These are phyloP conservation scores for Salix brachista DNA, from an alignment of 345 rosid species.

Conservation along the genomic window DNA sequence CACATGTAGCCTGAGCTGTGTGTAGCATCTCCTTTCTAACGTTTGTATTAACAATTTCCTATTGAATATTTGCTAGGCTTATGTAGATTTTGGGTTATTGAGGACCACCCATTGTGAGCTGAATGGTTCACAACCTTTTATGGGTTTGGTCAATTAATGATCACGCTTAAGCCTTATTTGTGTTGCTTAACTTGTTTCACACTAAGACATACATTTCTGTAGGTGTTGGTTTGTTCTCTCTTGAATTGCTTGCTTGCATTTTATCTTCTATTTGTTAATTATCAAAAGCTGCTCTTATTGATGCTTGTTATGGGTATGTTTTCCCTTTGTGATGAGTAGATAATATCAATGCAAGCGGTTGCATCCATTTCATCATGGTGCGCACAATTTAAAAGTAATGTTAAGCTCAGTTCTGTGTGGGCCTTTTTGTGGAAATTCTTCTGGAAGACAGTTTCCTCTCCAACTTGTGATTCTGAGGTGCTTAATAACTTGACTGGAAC, in stretches of 20 bases:
- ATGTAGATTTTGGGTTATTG: too few species aligned
- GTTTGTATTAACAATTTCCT: too few species aligned
- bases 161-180: not conserved
- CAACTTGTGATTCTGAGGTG: constrained; percentile 62
- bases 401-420: constrained; percentile 41
- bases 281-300: not conserved
- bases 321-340: constrained; percentile 42
- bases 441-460: constrained; percentile 45
- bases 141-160: not conserved
- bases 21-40: too few species aligned
- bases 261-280: not conserved
- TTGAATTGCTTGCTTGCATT: not conserved
- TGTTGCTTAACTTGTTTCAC: not conserved
- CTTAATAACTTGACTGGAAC: constrained; percentile 9
- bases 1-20: too few species aligned
- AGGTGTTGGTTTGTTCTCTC: not conserved
- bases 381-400: constrained; percentile 37
- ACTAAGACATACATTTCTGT: not conserved
- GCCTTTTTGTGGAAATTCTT: constrained; percentile 65
- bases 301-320: not conserved
- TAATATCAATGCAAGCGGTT: constrained; percentile 55
- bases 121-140: not conserved
- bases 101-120: not conserved
- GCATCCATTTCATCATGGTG: constrained; percentile 55
- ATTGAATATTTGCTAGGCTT: too few species aligned